Percentiles rank a stretch among this genome's conserved stretches.
phyloP scores from a whole-genome alignment of 495 filamentous ascomycete species.

The Delitschia confertaspora region DNA sequence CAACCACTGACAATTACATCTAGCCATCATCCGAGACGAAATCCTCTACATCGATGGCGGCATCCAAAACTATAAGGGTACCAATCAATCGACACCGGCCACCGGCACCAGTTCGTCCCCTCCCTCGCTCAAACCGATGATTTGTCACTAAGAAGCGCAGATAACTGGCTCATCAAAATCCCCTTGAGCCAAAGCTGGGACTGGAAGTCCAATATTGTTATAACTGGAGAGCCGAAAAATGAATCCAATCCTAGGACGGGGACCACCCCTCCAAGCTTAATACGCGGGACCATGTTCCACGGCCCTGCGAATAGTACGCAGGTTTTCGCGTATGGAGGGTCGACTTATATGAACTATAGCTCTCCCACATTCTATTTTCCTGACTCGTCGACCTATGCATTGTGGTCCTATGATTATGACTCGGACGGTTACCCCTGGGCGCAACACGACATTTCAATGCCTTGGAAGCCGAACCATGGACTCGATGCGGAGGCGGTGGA shows the following conservation, averaged over 20 bases:
- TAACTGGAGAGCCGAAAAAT: conserved; percentile 31
- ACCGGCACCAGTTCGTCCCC: conserved; percentile 18
- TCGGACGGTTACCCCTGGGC: conserved; percentile 33
- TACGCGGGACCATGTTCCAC: conserved; percentile 35
- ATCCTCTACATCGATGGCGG: conserved; percentile 38
- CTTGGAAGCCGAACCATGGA: conserved; percentile 34
- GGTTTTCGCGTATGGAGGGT: conserved; percentile 19
- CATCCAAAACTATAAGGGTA: conserved; percentile 28
- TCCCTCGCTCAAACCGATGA: neutral
- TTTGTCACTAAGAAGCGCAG: conserved; percentile 19
- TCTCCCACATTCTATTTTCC: conserved; percentile 1
- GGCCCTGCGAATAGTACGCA: conserved; percentile 20
- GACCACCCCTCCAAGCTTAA: conserved; percentile 29
- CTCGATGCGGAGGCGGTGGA: conserved; percentile 35
- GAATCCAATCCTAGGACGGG: conserved; percentile 14
- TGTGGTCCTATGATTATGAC: conserved; percentile 28
- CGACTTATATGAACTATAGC: conserved; percentile 9
- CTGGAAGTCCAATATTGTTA: conserved; percentile 40
- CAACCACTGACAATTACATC: conserved; percentile 11
- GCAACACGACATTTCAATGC: conserved; percentile 33
- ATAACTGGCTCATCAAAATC: conserved; percentile 35
- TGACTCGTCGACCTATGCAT: conserved; percentile 7
- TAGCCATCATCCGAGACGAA: conserved; percentile 35
- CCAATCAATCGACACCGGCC: neutral
- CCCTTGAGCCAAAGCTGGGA: conserved; percentile 38